Base-by-base conservation (phyloP, 768 basidiomycete genomes). In the Boletellus sp. region DNA sequence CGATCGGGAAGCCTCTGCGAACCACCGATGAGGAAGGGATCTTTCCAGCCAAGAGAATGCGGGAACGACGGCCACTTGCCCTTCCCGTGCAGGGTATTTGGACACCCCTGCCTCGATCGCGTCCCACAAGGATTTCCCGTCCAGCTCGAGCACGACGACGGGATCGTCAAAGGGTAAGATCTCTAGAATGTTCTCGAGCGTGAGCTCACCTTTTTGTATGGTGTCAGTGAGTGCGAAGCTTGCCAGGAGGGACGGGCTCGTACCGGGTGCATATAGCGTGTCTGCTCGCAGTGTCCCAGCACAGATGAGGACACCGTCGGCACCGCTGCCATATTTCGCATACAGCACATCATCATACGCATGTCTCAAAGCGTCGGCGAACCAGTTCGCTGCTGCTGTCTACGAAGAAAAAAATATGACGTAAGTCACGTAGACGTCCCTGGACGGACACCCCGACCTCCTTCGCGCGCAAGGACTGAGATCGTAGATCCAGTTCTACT, bases 151-250 rank as follows among this genome's bases (percentile, higher is more conserved):
- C 3, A 92, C 90, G 5, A 96, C 78, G 15, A 86, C 72, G 3
- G 91, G 85, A 58, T 95, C 93, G 48, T 88, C 85, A 52, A 93
- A 95, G 0, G 93, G 93, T 24, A 95, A 68, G 17, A 94, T 92
- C 62, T 94, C 93, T 33, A 94, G 61, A 48, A 94, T 85, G 62
- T 96, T 86, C 0, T 92, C 91, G 1, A 96, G 73, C 4, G 85
- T 93, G 44, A 96, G 72, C 28, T 77, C 64, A 0, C 93, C 64
- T 88, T 87, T 40, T 87, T 40, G 9, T 41, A 15, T 2, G 24
- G 42, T 34, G 17, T 59, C 13, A 52, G 54, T 46, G 33, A 11
- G 28, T 3, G 9, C 28, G 11, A 8, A 36, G 15, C 12, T 42
- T 3, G 17, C 19, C 17, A 28, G 11, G 24, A 10, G 16, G 40